A percentile compares a stretch with the other conserved stretches of the same genome.
Evolutionary conservation across 441 rosid species (phyloP).

Genomic region (Bruguiera hainesii): DNA sequence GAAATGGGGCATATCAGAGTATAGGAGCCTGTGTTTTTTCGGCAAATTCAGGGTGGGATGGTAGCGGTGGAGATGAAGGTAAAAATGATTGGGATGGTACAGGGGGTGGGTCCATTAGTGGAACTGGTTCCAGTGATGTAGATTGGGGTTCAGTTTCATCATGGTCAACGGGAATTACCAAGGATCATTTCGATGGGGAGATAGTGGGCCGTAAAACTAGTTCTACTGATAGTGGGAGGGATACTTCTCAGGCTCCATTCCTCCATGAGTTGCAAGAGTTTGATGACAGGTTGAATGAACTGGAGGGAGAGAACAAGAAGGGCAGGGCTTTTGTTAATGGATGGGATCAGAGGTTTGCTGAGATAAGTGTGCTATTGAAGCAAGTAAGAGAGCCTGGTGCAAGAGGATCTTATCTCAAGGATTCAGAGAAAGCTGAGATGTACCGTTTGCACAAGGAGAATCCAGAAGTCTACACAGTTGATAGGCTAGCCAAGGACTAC

Average conservation of each 20-base stretch:
- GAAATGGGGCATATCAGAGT: constrained; percentile 10
- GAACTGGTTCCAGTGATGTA: constrained; percentile 31
- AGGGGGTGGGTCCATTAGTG: constrained; percentile 36
- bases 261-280: constrained; percentile 43
- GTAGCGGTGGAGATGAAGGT: constrained; percentile 33
- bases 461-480: constrained; percentile 71
- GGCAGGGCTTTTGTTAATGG: constrained; percentile 48
- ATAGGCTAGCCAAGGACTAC: constrained; percentile 78
- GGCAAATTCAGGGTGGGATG: constrained; percentile 26
- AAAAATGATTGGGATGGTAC: constrained; percentile 35
- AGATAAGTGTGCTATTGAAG: constrained; percentile 51
- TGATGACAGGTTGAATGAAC: constrained; percentile 39
- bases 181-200: constrained; percentile 82
- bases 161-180: constrained; percentile 80
- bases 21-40: constrained; percentile 33
- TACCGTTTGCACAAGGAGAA: constrained; percentile 78
- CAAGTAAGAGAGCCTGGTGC: constrained; percentile 84
- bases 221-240: constrained; percentile 19
- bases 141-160: constrained; percentile 72
- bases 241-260: constrained; percentile 29
- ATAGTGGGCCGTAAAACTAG: constrained; percentile 36
- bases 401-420: constrained; percentile 78
- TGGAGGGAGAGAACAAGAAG: constrained; percentile 38
- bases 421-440: constrained; percentile 87
- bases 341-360: constrained; percentile 50